phyloP scores from a whole-genome alignment of 768 basidiomycete species.

The Saitozyma podzolica region DNA sequence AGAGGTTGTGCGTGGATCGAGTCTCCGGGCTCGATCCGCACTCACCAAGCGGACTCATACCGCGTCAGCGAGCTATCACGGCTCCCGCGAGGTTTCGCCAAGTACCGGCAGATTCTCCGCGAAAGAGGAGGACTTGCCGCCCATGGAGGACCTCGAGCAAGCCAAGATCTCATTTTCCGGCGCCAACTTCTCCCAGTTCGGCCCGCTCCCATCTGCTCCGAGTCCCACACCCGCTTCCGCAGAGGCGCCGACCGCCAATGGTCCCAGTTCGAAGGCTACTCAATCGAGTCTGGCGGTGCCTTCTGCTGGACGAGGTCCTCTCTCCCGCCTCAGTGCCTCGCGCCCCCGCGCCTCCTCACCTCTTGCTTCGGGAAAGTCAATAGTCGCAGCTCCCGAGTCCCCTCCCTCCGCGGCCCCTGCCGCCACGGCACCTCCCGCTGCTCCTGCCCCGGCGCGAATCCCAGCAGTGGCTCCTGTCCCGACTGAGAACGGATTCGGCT shows the following conservation, averaged over 20 bases:
- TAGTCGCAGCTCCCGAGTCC: conserved; percentile 38
- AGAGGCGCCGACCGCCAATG: neutral
- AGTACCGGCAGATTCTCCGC: conserved; percentile 40
- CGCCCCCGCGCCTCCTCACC: conserved; percentile 45
- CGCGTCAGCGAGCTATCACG: conserved; percentile 20
- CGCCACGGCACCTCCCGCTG: neutral
- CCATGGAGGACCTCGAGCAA: conserved; percentile 43
- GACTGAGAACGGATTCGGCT: conserved; percentile 13
- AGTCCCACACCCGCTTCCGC: conserved; percentile 2
- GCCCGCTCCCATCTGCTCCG: conserved; percentile 1
- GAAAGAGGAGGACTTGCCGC: conserved; percentile 46
- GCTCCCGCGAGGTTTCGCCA: conserved; percentile 34
- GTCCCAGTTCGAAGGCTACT: neutral
- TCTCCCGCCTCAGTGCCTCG: conserved; percentile 27
- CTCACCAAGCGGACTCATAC: conserved; percentile 31
- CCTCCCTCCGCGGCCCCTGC: conserved; percentile 15
- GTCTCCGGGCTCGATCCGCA: conserved; percentile 33
- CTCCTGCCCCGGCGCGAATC: neutral
- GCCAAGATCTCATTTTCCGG: conserved; percentile 24
- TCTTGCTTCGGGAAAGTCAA: conserved; percentile 33
- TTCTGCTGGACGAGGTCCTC: conserved; percentile 19
- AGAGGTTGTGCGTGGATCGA: conserved; percentile 17
- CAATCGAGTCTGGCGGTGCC: conserved; percentile 5
- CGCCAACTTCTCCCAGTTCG: neutral
- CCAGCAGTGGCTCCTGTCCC: conserved; percentile 3